A percentile compares a stretch with the other conserved stretches of the same genome.
phyloP scores from a whole-genome alignment of 192 early-diverging fungal species.

The Coemansia sp. region DNA sequence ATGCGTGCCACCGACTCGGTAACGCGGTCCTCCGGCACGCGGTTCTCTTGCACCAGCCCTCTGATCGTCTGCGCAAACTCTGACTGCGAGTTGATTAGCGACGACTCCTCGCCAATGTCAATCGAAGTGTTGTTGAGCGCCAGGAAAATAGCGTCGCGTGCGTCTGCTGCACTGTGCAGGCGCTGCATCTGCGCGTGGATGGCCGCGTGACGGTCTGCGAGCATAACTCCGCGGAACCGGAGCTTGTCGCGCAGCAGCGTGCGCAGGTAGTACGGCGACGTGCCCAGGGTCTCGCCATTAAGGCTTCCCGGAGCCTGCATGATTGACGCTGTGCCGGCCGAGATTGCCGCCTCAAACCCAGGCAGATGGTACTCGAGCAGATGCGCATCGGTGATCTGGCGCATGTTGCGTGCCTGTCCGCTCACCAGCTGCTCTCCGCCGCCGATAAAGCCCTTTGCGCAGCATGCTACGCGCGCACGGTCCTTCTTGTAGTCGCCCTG shows the following conservation, averaged over 20 bases:
- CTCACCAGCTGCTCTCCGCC: conserved; percentile 20
- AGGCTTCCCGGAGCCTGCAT: conserved; percentile 58
- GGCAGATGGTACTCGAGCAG: conserved; percentile 66
- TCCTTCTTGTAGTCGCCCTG: conserved; percentile 70
- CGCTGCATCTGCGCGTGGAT: conserved; percentile 14
- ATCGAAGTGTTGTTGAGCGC: conserved; percentile 57
- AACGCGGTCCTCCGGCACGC: conserved; percentile 43
- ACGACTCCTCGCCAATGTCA: conserved; percentile 55
- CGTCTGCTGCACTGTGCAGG: conserved; percentile 32
- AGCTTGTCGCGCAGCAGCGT: conserved; percentile 55
- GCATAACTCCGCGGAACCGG: conserved; percentile 60
- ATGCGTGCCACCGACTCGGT: conserved; percentile 57
- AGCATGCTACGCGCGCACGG: conserved; percentile 59
- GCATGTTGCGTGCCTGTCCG: not conserved
- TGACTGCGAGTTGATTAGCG: conserved; percentile 2
- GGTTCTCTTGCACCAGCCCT: conserved; percentile 40
- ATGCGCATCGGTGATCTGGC: conserved; percentile 13
- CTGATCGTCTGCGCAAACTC: conserved; percentile 40
- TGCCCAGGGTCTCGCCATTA: conserved; percentile 59
- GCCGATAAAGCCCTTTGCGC: conserved; percentile 61
- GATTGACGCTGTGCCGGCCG: conserved; percentile 58
- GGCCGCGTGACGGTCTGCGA: conserved; percentile 56
- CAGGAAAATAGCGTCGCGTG: conserved; percentile 55
- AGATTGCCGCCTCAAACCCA: conserved; percentile 57
- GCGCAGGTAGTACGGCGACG: conserved; percentile 56